Evolutionary conservation across 805 yeast species (phyloP).

Genomic region (Ogataea pilisensis): DNA sequence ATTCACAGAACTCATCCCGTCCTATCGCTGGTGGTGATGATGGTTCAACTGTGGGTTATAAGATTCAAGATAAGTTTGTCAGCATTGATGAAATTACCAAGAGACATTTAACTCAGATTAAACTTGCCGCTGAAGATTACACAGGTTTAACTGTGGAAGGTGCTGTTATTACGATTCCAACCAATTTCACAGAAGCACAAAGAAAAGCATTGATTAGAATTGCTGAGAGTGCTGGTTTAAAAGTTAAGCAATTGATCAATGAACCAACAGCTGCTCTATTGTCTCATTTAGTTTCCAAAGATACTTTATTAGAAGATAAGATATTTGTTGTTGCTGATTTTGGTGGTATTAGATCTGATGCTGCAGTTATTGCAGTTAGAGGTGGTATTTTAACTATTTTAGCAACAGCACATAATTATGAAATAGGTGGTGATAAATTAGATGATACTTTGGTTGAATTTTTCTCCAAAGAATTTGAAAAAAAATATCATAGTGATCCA

Average conservation of each 20-base stretch:
- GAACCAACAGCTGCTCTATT: slow-evolving; percentile 92
- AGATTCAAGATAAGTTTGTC: slow-evolving; percentile 52
- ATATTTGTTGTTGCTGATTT: slow-evolving; percentile 90
- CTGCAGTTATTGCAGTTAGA: slow-evolving; percentile 87
- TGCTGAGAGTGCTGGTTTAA: slow-evolving; percentile 68
- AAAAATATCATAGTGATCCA: slow-evolving; percentile 80
- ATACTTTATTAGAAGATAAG: slow-evolving; percentile 56
- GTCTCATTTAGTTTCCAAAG: slow-evolving; percentile 63
- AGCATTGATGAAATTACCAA: slow-evolving; percentile 74
- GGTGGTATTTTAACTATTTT: slow-evolving; percentile 90
- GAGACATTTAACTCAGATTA: slow-evolving; percentile 80
- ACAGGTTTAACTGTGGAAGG: slow-evolving; percentile 78
- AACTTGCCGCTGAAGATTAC: slow-evolving; percentile 88
- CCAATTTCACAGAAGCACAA: slow-evolving; percentile 76
- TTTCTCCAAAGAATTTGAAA: slow-evolving; percentile 92
- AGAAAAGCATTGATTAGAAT: slow-evolving; percentile 56
- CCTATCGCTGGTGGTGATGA: slow-evolving; percentile 60
- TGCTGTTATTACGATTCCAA: slow-evolving; percentile 86
- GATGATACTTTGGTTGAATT: slow-evolving; percentile 76
- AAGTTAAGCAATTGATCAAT: slow-evolving; percentile 79
- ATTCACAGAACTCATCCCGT: slow-evolving; percentile 61
- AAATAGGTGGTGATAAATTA: slow-evolving; percentile 83
- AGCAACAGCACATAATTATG: slow-evolving; percentile 77
- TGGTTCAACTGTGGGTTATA: slow-evolving; percentile 64
- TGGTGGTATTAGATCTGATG: slow-evolving; percentile 95